These are phyloP conservation scores for Melampsora americana DNA, from an alignment of 1,284 basidiomycete genomes.

Conservation along the genomic window DNA sequence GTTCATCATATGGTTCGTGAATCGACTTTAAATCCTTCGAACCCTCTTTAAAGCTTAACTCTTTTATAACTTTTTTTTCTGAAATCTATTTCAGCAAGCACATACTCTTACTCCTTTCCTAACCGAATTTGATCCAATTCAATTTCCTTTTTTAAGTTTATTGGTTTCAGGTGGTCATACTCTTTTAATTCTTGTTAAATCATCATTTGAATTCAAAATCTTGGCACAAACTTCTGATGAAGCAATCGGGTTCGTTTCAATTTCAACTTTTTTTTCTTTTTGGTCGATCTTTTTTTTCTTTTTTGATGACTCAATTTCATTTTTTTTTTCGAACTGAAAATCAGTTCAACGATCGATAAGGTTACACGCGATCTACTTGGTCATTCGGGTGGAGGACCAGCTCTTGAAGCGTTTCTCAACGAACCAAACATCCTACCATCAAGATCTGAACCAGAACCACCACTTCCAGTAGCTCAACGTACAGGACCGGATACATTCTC, in stretches of 20 bases:
- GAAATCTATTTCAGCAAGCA: conserved; percentile 79
- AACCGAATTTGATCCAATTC: conserved; percentile 62
- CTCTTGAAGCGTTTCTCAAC: conserved; percentile 12
- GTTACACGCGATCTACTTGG: conserved; percentile 15
- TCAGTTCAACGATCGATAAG: conserved; percentile 32
- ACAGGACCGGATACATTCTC: conserved; percentile 20
- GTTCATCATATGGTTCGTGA: conserved; percentile 83
- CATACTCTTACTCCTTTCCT: conserved; percentile 82
- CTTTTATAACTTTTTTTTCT: not conserved
- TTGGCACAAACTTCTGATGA: conserved; percentile 73
- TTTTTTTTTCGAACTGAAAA: not conserved
- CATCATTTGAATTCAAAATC: conserved; percentile 64
- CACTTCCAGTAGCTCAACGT: conserved; percentile 29
- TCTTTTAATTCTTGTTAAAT: conserved; percentile 70
- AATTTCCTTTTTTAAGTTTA: conserved; percentile 80
- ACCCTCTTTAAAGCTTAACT: not conserved
- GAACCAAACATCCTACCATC: not conserved
- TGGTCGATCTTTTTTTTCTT: too few species aligned
- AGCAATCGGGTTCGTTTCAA: conserved; percentile 63
- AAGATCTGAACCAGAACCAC: not conserved
- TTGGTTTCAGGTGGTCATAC: conserved; percentile 89
- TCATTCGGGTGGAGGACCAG: conserved; percentile 9
- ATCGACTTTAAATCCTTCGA: not conserved
- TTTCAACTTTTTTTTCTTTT: not conserved
- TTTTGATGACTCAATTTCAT: not conserved